phyloP scores from a whole-genome alignment of 2,329 filamentous ascomycete genomes.

The Pseudogymnoascus sp. region DNA sequence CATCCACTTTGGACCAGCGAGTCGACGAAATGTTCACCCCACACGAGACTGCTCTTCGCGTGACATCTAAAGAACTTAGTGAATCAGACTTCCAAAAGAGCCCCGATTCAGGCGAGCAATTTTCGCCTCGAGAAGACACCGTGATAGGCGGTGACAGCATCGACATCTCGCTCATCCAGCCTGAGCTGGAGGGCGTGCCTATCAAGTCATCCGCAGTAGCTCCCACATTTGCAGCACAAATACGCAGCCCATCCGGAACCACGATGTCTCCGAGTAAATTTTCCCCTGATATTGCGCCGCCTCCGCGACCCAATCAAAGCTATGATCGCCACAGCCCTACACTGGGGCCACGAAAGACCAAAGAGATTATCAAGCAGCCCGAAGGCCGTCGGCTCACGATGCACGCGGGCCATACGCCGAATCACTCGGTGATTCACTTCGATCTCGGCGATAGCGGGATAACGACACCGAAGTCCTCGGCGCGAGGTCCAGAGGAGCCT shows the following conservation, averaged over 20 bases:
- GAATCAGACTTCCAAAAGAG: slow-evolving; percentile 24
- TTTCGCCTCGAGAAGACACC: slow-evolving; percentile 18
- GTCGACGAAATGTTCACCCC: slow-evolving; percentile 24
- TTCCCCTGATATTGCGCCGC: slow-evolving; percentile 19
- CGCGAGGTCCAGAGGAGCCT: neutral
- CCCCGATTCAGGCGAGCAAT: slow-evolving; percentile 11
- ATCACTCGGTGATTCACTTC: slow-evolving; percentile 47
- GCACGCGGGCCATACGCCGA: slow-evolving; percentile 57
- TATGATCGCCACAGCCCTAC: neutral
- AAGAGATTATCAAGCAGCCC: slow-evolving; percentile 21
- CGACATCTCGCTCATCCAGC: slow-evolving; percentile 51
- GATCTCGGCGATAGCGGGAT: slow-evolving; percentile 32
- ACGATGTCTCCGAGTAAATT: slow-evolving; percentile 21
- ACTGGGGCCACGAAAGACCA: slow-evolving; percentile 11
- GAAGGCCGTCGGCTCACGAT: slow-evolving; percentile 48
- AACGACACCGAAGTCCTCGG: slow-evolving; percentile 21
- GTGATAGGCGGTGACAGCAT: slow-evolving; percentile 34
- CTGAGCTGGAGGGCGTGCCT: slow-evolving; percentile 52
- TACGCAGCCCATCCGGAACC: slow-evolving; percentile 22
- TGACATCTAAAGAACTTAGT: slow-evolving; percentile 27
- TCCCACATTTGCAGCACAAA: slow-evolving; percentile 25
- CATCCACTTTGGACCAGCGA: slow-evolving; percentile 19
- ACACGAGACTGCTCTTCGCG: slow-evolving; percentile 23
- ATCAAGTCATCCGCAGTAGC: slow-evolving; percentile 46
- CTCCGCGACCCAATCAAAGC: slow-evolving; percentile 16